Percentiles rank a stretch among this genome's conserved stretches.
These are phyloP conservation scores for Colletotrichum neosansevieriae DNA, from an alignment of 2,329 filamentous ascomycete species.

Conservation along the genomic window DNA sequence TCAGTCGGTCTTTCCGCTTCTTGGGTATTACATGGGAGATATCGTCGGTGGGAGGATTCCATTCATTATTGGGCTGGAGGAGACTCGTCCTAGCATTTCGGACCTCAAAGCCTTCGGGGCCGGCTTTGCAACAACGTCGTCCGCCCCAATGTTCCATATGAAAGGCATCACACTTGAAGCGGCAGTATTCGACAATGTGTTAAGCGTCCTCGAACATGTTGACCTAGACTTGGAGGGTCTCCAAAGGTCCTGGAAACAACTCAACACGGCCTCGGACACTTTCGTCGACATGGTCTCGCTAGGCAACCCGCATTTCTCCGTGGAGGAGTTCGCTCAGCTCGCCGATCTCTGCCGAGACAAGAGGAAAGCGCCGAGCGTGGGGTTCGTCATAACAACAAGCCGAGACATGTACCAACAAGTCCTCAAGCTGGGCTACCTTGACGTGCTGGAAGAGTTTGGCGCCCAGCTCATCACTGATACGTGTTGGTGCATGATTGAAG, in stretches of 20 bases:
- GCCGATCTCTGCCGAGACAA: slow-evolving; percentile 46
- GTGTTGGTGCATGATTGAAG: slow-evolving; percentile 60
- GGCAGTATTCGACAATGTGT: not conserved
- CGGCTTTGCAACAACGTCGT: slow-evolving; percentile 56
- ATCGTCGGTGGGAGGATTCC: slow-evolving; percentile 50
- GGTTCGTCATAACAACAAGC: slow-evolving; percentile 39
- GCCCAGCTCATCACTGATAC: slow-evolving; percentile 48
- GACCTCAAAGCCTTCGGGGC: slow-evolving; percentile 58
- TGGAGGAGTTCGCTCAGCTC: slow-evolving; percentile 51
- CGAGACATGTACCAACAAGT: slow-evolving; percentile 23
- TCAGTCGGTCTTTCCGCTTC: slow-evolving; percentile 53
- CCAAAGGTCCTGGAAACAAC: not conserved
- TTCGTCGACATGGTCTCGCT: slow-evolving; percentile 54
- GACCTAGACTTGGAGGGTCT: not conserved
- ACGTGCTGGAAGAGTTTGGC: slow-evolving; percentile 51
- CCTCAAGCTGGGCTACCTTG: slow-evolving; percentile 46
- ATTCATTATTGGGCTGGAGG: slow-evolving; percentile 51
- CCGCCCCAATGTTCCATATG: slow-evolving; percentile 59
- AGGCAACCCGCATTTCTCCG: slow-evolving; percentile 59
- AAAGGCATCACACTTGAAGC: slow-evolving; percentile 54
- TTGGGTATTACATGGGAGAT: slow-evolving; percentile 53
- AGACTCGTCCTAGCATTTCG: slow-evolving; percentile 41
- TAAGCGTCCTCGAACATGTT: not conserved
- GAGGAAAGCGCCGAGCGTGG: slow-evolving; percentile 41
- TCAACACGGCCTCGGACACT: not conserved